Evolutionary conservation across 2,329 filamentous ascomycete genomes (phyloP).

Genomic region (Capronia coronata): DNA sequence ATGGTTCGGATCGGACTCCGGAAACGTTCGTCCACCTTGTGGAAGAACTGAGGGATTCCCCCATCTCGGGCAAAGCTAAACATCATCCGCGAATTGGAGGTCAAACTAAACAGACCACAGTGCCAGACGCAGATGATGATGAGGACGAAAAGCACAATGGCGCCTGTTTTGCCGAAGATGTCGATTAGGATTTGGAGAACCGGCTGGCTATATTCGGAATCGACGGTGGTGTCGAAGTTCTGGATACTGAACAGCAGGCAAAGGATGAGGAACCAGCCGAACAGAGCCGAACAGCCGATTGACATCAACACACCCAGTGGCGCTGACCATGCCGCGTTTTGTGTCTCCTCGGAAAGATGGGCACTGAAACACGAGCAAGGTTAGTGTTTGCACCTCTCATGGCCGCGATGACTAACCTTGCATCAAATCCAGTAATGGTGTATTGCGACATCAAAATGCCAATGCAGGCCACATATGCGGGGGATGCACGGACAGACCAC

Average conservation of each 20-base stretch:
- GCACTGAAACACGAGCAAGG: conserved; percentile 32
- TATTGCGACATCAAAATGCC: conserved; percentile 52
- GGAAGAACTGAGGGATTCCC: conserved; percentile 53
- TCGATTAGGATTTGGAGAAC: conserved; percentile 55
- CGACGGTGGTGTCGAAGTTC: conserved; percentile 47
- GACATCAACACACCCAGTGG: conserved; percentile 54
- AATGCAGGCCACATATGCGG: conserved; percentile 50
- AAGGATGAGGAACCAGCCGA: conserved; percentile 55
- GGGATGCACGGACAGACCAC: conserved; percentile 49
- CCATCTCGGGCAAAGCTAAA: conserved; percentile 63
- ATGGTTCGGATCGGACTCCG: conserved; percentile 44
- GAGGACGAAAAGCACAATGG: conserved; percentile 50
- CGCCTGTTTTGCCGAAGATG: conserved; percentile 50
- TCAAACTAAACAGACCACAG: conserved; percentile 54
- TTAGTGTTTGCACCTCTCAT: conserved; percentile 1
- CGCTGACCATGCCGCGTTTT: conserved; percentile 51
- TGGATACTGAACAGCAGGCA: conserved; percentile 55
- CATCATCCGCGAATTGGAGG: conserved; percentile 60
- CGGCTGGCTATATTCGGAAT: conserved; percentile 45
- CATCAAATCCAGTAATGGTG: conserved; percentile 39
- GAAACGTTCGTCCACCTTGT: conserved; percentile 47
- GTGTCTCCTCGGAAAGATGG: conserved; percentile 54
- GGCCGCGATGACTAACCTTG: conserved; percentile 7
- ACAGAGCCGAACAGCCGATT: conserved; percentile 50
- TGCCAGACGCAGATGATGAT: conserved; percentile 58